Percentiles rank a stretch among this genome's conserved stretches.
phyloP scores from a whole-genome alignment of 306 rosid species.

The Casuarina glauca region DNA sequence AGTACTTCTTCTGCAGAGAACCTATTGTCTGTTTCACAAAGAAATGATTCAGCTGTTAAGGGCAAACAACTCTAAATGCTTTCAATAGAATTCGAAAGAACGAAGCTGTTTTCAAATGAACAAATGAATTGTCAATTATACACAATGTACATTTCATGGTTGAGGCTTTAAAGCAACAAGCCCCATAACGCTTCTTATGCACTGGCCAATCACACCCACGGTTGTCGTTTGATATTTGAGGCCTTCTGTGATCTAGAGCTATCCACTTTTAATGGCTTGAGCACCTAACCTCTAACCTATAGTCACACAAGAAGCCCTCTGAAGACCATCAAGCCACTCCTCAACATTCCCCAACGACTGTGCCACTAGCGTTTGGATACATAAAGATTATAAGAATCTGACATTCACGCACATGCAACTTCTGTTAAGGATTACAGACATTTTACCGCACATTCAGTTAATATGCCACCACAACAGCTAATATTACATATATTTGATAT shows the following conservation, averaged over 20 bases:
- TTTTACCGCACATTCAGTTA: neutral
- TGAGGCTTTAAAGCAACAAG: neutral
- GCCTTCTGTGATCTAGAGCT: neutral
- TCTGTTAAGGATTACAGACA: neutral
- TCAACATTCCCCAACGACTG: neutral
- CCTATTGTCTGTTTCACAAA: conserved; percentile 76
- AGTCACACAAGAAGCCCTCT: neutral
- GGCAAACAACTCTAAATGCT: neutral
- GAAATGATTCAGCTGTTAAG: neutral
- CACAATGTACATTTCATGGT: neutral
- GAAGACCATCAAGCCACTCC: neutral
- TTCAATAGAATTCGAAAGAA: neutral
- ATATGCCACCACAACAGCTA: neutral
- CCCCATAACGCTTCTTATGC: neutral
- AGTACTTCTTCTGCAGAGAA: conserved; percentile 88
- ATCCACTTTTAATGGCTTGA: neutral
- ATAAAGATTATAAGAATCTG: too few species aligned
- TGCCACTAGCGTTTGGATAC: neutral
- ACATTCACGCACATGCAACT: too few species aligned
- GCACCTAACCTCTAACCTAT: neutral
- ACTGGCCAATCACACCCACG: neutral
- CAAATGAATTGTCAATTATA: neutral
- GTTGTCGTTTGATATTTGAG: neutral
- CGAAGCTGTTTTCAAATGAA: neutral
- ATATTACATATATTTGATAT: neutral